Conservation (phyloP, 2,329 filamentous ascomycete species). For the Aspergillus quadrilineatus region DNA sequence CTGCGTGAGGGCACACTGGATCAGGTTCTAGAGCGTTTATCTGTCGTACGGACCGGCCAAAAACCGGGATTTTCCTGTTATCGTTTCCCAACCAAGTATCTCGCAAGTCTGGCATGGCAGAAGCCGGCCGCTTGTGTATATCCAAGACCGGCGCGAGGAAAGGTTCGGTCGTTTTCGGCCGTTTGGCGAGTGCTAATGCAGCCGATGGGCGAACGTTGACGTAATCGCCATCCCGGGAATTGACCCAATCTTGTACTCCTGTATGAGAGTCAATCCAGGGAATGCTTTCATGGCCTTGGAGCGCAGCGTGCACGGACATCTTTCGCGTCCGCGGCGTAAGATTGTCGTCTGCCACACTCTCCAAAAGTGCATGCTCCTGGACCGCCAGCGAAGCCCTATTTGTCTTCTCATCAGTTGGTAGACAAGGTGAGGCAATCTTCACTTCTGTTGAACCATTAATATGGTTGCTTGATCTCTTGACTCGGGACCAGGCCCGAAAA, state of each 20-base stretch:
- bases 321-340: neutral
- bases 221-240: constrained; percentile 38
- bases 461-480: constrained; percentile 37
- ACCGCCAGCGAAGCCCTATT: neutral
- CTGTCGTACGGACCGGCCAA: constrained; percentile 51
- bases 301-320: neutral
- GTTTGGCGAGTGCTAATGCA: constrained; percentile 10
- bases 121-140: constrained; percentile 17
- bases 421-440: neutral
- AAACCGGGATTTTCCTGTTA: constrained; percentile 75
- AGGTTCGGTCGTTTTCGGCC: constrained; percentile 20
- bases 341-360: neutral
- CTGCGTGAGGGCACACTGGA: constrained; percentile 17
- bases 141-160: constrained; percentile 11
- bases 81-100: constrained; percentile 59
- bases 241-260: constrained; percentile 33
- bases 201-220: constrained; percentile 15
- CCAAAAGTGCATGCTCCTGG: neutral
- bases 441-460: neutral
- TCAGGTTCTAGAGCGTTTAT: constrained; percentile 41
- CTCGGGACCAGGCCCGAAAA: constrained; percentile 43
- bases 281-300: constrained; percentile 22
- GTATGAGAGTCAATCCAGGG: constrained; percentile 64
- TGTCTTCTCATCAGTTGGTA: neutral
- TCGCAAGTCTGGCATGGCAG: constrained; percentile 16